Conservation (phyloP, 208 protist species). For the Porcisia hertigi region DNA sequence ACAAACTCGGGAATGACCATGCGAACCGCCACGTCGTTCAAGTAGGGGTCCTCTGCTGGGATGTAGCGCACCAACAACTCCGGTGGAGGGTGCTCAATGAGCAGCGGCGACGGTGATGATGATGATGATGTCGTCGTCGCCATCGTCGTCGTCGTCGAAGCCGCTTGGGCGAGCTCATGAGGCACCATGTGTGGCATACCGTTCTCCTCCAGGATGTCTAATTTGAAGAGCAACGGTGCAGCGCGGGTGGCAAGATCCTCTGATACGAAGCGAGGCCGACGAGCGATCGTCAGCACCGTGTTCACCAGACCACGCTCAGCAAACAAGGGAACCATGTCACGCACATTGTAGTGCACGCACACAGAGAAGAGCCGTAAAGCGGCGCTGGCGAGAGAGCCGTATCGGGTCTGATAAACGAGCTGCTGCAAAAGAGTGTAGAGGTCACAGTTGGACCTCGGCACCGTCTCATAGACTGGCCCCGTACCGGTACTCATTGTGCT, state of each 20-base stretch:
- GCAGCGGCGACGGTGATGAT: constrained; percentile 3
- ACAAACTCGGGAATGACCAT: constrained; percentile 57
- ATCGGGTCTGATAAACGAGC: constrained; percentile 59
- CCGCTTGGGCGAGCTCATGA: background rate
- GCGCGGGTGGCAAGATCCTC: background rate
- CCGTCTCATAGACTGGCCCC: constrained; percentile 1
- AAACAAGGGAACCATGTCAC: constrained; percentile 82
- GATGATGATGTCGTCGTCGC: background rate
- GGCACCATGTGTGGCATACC: constrained; percentile 12
- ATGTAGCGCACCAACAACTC: constrained; percentile 18
- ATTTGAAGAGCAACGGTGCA: constrained; percentile 11
- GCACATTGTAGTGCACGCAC: constrained; percentile 82
- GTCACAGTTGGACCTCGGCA: constrained; percentile 33
- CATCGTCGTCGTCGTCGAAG: background rate
- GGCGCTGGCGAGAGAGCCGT: constrained; percentile 49
- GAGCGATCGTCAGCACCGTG: constrained; percentile 52
- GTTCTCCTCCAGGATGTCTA: constrained; percentile 27
- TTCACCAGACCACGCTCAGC: constrained; percentile 74
- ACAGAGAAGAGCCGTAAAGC: constrained; percentile 61
- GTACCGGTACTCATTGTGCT: background rate
- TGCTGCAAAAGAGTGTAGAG: constrained; percentile 62
- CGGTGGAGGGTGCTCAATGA: constrained; percentile 14
- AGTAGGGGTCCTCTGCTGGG: constrained; percentile 20
- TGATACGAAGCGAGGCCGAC: constrained; percentile 16
- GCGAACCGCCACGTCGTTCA: constrained; percentile 30